Evolutionary conservation across 305 asterid species (phyloP).

Genomic region (Fraxinus sp.): DNA sequence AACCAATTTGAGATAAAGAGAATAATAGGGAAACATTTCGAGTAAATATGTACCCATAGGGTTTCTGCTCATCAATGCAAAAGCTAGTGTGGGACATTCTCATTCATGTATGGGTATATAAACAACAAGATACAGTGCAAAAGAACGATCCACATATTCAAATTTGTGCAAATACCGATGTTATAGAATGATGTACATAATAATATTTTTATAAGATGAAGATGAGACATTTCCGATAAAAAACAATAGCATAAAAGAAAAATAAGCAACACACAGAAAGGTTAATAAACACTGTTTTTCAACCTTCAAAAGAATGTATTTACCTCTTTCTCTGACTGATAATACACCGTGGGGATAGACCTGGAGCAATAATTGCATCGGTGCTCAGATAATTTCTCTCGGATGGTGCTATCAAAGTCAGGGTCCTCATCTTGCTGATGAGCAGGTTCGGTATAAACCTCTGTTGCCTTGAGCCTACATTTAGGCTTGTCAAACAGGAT

Average conservation of each 20-base stretch:
- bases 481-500: slow-evolving; percentile 87
- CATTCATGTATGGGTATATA: background rate
- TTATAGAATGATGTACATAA: background rate
- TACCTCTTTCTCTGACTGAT: slow-evolving; percentile 98
- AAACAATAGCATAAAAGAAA: background rate
- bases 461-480: slow-evolving; percentile 69
- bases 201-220: background rate
- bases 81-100: background rate
- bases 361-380: slow-evolving; percentile 72
- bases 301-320: slow-evolving; percentile 4
- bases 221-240: background rate
- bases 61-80: slow-evolving; percentile 8
- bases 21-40: background rate
- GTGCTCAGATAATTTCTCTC: slow-evolving; percentile 70
- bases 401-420: slow-evolving; percentile 66
- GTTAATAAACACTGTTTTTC: background rate
- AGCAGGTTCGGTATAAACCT: slow-evolving; percentile 73
- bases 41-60: background rate
- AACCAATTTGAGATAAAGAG: background rate
- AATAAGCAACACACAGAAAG: background rate
- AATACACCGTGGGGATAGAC: slow-evolving; percentile 56
- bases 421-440: slow-evolving; percentile 42
- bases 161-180: slow-evolving; percentile 5
- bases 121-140: background rate
- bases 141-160: background rate